These are phyloP conservation scores for Sporothrix pallida DNA, from an alignment of 2,329 filamentous ascomycete genomes.

Conservation along the genomic window DNA sequence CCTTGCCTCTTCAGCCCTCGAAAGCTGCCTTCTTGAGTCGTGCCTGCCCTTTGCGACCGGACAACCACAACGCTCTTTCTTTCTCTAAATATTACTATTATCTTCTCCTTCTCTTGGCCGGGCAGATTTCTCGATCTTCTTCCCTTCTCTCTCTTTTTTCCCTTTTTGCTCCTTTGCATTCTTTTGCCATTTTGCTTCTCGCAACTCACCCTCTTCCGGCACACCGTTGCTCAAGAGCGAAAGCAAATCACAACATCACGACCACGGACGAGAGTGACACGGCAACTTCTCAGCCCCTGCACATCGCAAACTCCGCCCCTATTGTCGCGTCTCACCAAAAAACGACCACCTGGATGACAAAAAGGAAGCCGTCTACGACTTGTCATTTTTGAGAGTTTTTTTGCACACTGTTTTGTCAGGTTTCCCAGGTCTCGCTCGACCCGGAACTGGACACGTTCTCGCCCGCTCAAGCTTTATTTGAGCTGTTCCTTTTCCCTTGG, in stretches of 20 bases:
- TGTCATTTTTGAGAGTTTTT: conserved; percentile 3
- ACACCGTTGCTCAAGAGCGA: background rate
- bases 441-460: conserved; percentile 17
- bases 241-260: conserved; percentile 9
- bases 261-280: background rate
- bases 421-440: conserved; percentile 13
- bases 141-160: background rate
- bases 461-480: background rate
- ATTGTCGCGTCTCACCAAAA: conserved; percentile 27
- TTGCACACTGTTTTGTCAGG: background rate
- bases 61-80: conserved; percentile 24
- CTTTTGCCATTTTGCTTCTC: background rate
- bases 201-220: background rate
- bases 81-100: background rate
- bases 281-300: conserved; percentile 16
- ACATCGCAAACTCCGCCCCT: conserved; percentile 17
- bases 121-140: background rate
- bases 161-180: background rate
- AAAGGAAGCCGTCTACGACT: background rate
- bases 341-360: conserved; percentile 13
- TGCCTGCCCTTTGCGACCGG: background rate
- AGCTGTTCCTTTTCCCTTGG: background rate
- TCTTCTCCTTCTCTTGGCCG: background rate
- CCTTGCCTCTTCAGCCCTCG: conserved; percentile 26
- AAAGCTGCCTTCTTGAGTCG: background rate